Base-by-base conservation (phyloP, 2,329 filamentous ascomycete genomes). In the Pseudogymnoascus sp. region DNA sequence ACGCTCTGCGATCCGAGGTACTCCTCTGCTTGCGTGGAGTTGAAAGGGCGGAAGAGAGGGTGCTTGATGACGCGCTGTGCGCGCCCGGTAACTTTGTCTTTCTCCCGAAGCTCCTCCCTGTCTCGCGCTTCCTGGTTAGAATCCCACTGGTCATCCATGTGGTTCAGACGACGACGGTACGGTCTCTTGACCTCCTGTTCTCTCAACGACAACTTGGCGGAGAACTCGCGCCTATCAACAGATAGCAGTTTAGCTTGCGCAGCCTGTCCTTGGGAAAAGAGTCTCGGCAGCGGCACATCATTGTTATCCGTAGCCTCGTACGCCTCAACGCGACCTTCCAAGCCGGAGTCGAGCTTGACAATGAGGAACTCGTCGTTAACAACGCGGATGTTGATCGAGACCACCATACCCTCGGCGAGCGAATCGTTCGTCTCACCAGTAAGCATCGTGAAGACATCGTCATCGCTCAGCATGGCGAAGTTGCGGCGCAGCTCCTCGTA, bases 51-150 rank as follows among this genome's bases (percentile, higher is more conserved):
- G 83, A 97, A 99, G 13, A 97, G 84, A 27, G 94, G 93, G 72
- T 99, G 94, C 75, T 99, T 99, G 79, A 99, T 94, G 64, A 99
- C 94, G 73, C 94, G 86, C 74, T 96, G 91, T 2, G 90, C 88
- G 59, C 94, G 90, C 12, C 90, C 92, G 15, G 90, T 90, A 9
- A 85, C 84, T 72, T 90, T 89, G 71, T 94, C 91, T 76, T 92
- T 96, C 74, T 95, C 91, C 61, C 88, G 86, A 66, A 94, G 79
- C 62, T 90, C 87, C 62, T 96, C 92, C 72, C 85, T 87, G 71
- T 97, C 94, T 52, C 86, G 83, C 15, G 84, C 81, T 75, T 99
- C 94, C 68, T 91, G 86, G 2, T 82, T 79, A 66, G 88, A 87
- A 73, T 99, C 92, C 94, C 94, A 99, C 68, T 92, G 90, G 40